Base-by-base conservation (phyloP, 108 stramenopile species). In the Ochromonas danica region DNA sequence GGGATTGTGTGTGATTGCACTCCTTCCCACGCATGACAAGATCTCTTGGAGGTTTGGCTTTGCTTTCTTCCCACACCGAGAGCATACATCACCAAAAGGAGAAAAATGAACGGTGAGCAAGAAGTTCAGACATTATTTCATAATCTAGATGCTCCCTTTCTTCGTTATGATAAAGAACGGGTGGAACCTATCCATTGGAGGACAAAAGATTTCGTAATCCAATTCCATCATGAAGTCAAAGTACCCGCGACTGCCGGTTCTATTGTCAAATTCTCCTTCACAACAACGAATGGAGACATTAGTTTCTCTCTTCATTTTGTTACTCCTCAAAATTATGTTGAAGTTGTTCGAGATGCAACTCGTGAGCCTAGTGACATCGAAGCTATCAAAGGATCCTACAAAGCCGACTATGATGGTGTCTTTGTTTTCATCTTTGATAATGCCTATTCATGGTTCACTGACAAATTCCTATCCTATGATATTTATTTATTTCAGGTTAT, bases 351-450 rank as follows among this genome's bases (percentile, higher is more conserved):
- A 27, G 43, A 75, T 14, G 3, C 72, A 14, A 60, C 6, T 38
- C 72, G 72, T 31, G 72, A 30, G 17, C 51, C 45, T 10, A 75
- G 72, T 41, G 72, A 75, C 38, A 25, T 75, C 3, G 72, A 75
- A 75, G 10, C 36, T 41, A 75, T 75, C 40, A 75, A 17, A 22
- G 72, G 72, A 27, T 42, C 72, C 38, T 75, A 27, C 31, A 45
- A 75, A 42, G 45, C 51, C 27, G 31, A 75, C 38, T 42, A 33
- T 42, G 72, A 45, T 75, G 72, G 72, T 6, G 17, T 60, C 3
- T 60, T 75, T 25, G 25, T 75, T 10, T 42, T 75, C 40, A 75
- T 75, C 27, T 75, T 45, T 45, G 72, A 75, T 36, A 75, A 75
- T 25, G 10, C 36, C 27, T 75, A 14, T 36, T 75, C 72, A 41